Evolutionary conservation across 805 yeast species (phyloP).

Genomic region (Komagataella ulmi): DNA sequence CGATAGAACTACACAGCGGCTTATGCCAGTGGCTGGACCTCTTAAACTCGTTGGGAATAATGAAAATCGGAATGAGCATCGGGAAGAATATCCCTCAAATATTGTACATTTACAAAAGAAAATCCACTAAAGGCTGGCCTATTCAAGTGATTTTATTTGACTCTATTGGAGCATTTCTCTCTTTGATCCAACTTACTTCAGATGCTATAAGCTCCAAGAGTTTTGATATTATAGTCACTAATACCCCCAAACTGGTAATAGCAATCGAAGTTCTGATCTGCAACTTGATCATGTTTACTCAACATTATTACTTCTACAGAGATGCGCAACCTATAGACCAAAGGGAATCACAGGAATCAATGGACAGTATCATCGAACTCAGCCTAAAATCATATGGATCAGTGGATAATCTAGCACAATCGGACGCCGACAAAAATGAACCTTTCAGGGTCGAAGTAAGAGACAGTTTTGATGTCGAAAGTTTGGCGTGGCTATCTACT

Average conservation of each 20-base stretch:
- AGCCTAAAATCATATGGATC: background rate
- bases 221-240: conserved; percentile 12
- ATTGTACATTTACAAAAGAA: conserved; percentile 17
- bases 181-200: conserved; percentile 15
- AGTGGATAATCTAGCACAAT: background rate
- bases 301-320: conserved; percentile 15
- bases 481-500: background rate
- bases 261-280: conserved; percentile 17
- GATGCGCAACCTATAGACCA: background rate
- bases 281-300: conserved; percentile 16
- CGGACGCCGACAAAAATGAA: background rate
- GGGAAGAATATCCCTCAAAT: conserved; percentile 22
- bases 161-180: conserved; percentile 15
- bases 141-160: conserved; percentile 20
- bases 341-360: background rate
- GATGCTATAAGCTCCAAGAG: conserved; percentile 16
- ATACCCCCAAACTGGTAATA: conserved; percentile 18
- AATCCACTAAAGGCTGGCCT: conserved; percentile 25
- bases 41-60: conserved; percentile 17
- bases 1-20: conserved; percentile 6
- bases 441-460: background rate
- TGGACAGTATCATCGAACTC: background rate
- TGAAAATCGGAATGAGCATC: conserved; percentile 19
- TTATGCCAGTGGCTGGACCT: conserved; percentile 17
- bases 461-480: background rate